Base-by-base conservation (phyloP, 2,329 filamentous ascomycete species). In the Aspergillus neotritici region DNA sequence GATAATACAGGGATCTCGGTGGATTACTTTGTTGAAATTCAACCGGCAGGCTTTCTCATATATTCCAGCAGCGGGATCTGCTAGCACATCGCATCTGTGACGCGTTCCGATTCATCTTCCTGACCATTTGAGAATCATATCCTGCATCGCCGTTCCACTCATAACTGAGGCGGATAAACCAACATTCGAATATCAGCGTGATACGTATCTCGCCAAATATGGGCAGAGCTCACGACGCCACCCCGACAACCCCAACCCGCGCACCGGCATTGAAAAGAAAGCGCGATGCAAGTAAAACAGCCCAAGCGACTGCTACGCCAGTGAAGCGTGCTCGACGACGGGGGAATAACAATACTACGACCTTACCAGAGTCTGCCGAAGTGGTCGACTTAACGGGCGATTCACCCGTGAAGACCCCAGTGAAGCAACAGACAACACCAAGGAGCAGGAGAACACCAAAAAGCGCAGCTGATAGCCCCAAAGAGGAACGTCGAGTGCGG, bases 401-500 rank as follows among this genome's bases (percentile, higher is more conserved):
- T 14, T 42, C 41, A 2, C 34, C 44, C 4, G 10, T n/a, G n/a
- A n/a, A 32, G 8, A 41, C 30, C 9, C 25, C 37, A 4, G 33
- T 25, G 10, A 49, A 37, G 38, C 57, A 43, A 36, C 44, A 41
- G 36, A 51, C 44, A 41, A 47, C 33, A 25, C 17, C 35, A 29
- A 47, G 37, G 35, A 31, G 21, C 14, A 44, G 48, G 33, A 43
- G 48, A 41, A 39, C 47, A 13, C 32, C 47, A 25, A 25, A 25
- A 2, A 25, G 21, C 21, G 21, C 21, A 8, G 21, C 21, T 25
- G 58, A 60, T 13, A 33, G 35, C 28, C 33, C 43, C 8, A 15
- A 31, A 4, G 40, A 37, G 25, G 72, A 74, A 50, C 68, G 66
- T 41, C 64, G 69, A 32, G 52, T 66, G 10, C 67, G 62, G 34